phyloP scores from a whole-genome alignment of 768 basidiomycete genomes.

The Agaricus bisporus region DNA sequence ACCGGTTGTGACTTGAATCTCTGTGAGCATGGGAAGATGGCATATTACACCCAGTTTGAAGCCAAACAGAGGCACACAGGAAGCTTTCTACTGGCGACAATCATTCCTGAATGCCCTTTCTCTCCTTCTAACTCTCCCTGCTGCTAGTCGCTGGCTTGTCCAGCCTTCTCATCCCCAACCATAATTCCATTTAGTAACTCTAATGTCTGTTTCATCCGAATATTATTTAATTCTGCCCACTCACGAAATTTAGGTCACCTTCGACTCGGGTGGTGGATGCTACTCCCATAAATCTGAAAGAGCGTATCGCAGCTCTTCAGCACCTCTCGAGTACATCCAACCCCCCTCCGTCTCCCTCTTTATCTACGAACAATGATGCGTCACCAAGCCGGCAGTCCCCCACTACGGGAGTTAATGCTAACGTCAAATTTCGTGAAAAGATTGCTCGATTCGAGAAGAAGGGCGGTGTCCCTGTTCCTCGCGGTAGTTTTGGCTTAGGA shows the following conservation, averaged over 20 bases:
- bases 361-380: conserved; percentile 15
- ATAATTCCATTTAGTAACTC: background rate
- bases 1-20: too few species aligned
- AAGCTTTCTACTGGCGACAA: too few species aligned
- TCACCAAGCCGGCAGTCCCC: conserved; percentile 5
- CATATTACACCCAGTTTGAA: background rate
- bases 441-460: conserved; percentile 79
- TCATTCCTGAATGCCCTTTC: background rate
- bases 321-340: conserved; percentile 38
- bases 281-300: conserved; percentile 57
- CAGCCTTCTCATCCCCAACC: background rate
- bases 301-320: conserved; percentile 78
- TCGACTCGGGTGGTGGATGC: conserved; percentile 21
- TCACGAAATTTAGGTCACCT: conserved; percentile 18
- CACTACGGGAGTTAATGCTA: background rate
- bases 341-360: conserved; percentile 21
- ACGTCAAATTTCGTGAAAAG: conserved; percentile 46
- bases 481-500: conserved; percentile 67
- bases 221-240: background rate
- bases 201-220: background rate
- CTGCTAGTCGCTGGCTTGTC: conserved; percentile 5
- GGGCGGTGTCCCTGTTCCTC: conserved; percentile 70
- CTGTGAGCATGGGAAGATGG: too few species aligned
- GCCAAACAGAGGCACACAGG: background rate
- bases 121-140: background rate